phyloP scores from a whole-genome alignment of 306 rosid genomes.

The Inga oerstediana region DNA sequence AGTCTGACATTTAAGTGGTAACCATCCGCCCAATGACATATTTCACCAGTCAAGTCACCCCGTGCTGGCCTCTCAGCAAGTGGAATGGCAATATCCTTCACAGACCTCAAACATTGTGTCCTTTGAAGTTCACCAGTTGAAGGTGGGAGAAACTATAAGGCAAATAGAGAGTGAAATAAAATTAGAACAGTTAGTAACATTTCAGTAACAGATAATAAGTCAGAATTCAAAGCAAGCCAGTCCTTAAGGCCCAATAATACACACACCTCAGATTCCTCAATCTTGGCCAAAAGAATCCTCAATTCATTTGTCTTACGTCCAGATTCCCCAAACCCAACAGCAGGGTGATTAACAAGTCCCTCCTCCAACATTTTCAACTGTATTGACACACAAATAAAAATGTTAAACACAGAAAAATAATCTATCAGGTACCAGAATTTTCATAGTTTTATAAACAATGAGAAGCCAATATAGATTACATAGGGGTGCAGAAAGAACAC shows the following conservation, averaged over 20 bases:
- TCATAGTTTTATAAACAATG: slow-evolving; percentile 29
- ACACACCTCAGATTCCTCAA: slow-evolving; percentile 95
- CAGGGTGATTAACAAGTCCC: slow-evolving; percentile 92
- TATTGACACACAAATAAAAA: slow-evolving; percentile 39
- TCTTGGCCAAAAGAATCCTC: slow-evolving; percentile 90
- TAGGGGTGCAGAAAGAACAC: slow-evolving; percentile 23
- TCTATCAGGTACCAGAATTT: slow-evolving; percentile 28
- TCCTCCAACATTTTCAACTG: slow-evolving; percentile 95
- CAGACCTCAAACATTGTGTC: slow-evolving; percentile 86
- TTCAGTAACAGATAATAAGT: slow-evolving; percentile 31
- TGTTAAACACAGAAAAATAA: slow-evolving; percentile 30
- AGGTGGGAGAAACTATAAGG: slow-evolving; percentile 78
- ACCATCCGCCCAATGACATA: slow-evolving; percentile 99
- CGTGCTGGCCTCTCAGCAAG: slow-evolving; percentile 98
- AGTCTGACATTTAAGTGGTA: slow-evolving; percentile 87
- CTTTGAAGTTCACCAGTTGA: slow-evolving; percentile 92
- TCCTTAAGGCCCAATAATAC: slow-evolving; percentile 13
- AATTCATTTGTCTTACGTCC: slow-evolving; percentile 86
- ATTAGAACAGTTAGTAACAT: slow-evolving; percentile 20
- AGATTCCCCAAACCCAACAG: slow-evolving; percentile 91
- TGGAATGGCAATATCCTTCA: slow-evolving; percentile 80
- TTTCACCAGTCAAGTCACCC: slow-evolving; percentile 98
- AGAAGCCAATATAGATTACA: slow-evolving; percentile 27
- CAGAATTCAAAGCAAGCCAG: slow-evolving; percentile 20
- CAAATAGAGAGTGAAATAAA: slow-evolving; percentile 26